phyloP scores from a whole-genome alignment of 1,284 basidiomycete species.

The Phellopilus nigrolimitatus region DNA sequence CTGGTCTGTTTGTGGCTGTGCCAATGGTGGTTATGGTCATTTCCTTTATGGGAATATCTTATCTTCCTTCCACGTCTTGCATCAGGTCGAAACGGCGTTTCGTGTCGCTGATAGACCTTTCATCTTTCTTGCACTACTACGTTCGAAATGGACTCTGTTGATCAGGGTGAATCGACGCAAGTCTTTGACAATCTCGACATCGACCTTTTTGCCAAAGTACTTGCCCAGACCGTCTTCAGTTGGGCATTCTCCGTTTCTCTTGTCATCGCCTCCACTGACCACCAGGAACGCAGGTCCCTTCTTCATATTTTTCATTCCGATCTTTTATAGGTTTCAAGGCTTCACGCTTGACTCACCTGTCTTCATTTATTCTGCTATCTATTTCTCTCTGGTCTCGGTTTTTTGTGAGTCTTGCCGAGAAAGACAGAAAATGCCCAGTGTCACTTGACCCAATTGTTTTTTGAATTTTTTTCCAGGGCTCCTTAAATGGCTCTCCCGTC shows the following conservation, averaged over 20 bases:
- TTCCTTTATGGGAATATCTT: not conserved
- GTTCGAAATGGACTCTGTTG: conserved; percentile 12
- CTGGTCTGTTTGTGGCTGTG: too few relatives aligned
- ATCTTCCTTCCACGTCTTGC: not conserved
- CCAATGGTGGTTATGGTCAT: too few relatives aligned
- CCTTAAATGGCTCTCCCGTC: conserved; percentile 59
- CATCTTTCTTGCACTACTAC: conserved; percentile 1
- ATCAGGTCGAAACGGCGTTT: not conserved
- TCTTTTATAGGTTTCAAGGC: conserved; percentile 72
- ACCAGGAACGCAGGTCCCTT: conserved; percentile 58
- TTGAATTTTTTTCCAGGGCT: conserved; percentile 45
- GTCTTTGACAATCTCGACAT: conserved; percentile 41
- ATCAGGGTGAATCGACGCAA: conserved; percentile 14
- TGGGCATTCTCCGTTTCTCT: conserved; percentile 27
- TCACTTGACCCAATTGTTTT: not conserved
- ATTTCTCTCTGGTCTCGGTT: conserved; percentile 49
- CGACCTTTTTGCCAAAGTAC: conserved; percentile 71
- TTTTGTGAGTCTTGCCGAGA: conserved; percentile 69
- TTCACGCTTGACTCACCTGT: conserved; percentile 45
- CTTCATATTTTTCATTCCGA: conserved; percentile 72
- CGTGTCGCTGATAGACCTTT: conserved; percentile 9
- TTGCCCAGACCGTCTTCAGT: conserved; percentile 76
- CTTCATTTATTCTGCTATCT: conserved; percentile 46
- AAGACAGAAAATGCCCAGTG: conserved; percentile 7
- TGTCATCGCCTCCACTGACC: conserved; percentile 14